Percentiles rank a stretch among this genome's conserved stretches.
Conservation (phyloP, 805 yeast species). For the Monosporozyma servazzii region DNA sequence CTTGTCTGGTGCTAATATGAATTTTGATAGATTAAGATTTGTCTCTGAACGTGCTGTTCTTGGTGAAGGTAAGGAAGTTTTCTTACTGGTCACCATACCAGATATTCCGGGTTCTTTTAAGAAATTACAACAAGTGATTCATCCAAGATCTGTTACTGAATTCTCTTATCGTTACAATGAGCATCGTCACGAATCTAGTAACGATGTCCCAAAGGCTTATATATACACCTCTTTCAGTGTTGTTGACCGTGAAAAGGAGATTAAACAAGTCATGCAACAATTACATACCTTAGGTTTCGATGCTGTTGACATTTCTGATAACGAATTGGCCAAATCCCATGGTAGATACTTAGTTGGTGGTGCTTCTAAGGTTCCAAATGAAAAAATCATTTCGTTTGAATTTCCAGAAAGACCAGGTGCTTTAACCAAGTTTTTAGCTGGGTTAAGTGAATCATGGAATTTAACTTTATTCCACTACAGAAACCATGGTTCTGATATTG, state of each 20-base stretch:
- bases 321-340: constrained; percentile 92
- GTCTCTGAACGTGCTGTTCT: constrained; percentile 94
- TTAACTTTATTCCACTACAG: constrained; percentile 92
- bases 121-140: constrained; percentile 62
- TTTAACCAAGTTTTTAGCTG: constrained; percentile 63
- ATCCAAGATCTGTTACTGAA: constrained; percentile 89
- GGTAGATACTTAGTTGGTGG: constrained; percentile 97
- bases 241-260: constrained; percentile 63
- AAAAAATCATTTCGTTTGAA: constrained; percentile 73
- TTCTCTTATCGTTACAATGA: constrained; percentile 75
- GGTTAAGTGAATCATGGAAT: constrained; percentile 76
- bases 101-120: constrained; percentile 88
- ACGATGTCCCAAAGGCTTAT: constrained; percentile 49
- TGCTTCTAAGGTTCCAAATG: constrained; percentile 60
- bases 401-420: constrained; percentile 99
- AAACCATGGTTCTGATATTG: constrained; percentile 93
- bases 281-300: constrained; percentile 57
- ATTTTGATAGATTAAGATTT: constrained; percentile 90
- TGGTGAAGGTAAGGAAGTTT: constrained; percentile 98
- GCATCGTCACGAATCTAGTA: constrained; percentile 28
- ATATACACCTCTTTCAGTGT: constrained; percentile 87
- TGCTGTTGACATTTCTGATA: constrained; percentile 79
- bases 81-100: constrained; percentile 82
- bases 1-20: constrained; percentile 95
- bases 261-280: constrained; percentile 49